Evolutionary conservation across 192 early-diverging fungal genomes (phyloP).

Genomic region (Mortierella antarctica): DNA sequence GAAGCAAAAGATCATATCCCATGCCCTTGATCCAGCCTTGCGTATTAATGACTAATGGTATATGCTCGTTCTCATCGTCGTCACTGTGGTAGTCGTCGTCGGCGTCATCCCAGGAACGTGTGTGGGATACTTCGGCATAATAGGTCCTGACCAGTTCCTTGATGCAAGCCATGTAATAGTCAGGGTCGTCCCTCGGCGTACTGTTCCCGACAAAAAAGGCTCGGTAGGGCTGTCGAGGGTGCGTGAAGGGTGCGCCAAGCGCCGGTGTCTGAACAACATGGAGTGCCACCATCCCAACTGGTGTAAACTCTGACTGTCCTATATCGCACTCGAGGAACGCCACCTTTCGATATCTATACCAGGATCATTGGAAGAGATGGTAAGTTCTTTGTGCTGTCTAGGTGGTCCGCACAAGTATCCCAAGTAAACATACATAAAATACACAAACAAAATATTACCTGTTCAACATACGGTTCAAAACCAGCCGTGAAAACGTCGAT

Average conservation of each 20-base stretch:
- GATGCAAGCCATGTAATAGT: constrained; percentile 80
- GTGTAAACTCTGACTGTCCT: constrained; percentile 91
- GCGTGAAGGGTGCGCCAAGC: constrained; percentile 88
- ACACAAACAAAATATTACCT: constrained; percentile 51
- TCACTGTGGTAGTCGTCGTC: constrained; percentile 36
- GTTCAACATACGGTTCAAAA: constrained; percentile 81
- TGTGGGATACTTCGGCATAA: constrained; percentile 54
- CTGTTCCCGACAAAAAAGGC: constrained; percentile 81
- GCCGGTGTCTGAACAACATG: constrained; percentile 76
- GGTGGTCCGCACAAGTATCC: not conserved
- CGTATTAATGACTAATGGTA: constrained; percentile 95
- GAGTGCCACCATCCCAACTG: constrained; percentile 84
- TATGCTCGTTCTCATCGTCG: constrained; percentile 45
- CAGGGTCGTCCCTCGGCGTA: constrained; percentile 83
- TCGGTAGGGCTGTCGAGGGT: constrained; percentile 69
- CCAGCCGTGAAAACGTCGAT: constrained; percentile 84
- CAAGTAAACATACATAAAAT: not conserved
- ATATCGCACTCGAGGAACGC: constrained; percentile 93
- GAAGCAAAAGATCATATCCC: constrained; percentile 85
- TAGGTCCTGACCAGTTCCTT: constrained; percentile 71
- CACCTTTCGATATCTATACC: constrained; percentile 69
- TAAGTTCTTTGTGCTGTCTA: not conserved
- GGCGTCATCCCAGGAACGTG: constrained; percentile 19
- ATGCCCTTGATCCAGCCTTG: constrained; percentile 94
- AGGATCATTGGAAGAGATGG: not conserved